A percentile compares a stretch with the other conserved stretches of the same genome.
Evolutionary conservation across 2,329 filamentous ascomycete genomes (phyloP).

Genomic region (Nothomitra cinnamomea): DNA sequence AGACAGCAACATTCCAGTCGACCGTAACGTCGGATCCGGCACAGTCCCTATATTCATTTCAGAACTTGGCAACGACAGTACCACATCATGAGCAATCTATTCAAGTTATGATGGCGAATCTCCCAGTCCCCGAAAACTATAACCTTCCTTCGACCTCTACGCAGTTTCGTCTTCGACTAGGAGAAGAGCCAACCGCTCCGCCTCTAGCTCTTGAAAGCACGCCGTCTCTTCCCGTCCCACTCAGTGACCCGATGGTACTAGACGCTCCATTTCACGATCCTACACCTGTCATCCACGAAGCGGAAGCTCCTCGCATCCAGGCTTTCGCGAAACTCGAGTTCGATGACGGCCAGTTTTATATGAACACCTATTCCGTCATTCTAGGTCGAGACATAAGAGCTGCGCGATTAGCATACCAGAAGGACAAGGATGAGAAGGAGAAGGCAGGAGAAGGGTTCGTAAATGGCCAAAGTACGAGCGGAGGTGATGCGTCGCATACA

Average conservation of each 20-base stretch:
- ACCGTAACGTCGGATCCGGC: too few relatives aligned
- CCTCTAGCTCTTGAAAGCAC: slow-evolving; percentile 1
- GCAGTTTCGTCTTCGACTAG: background rate
- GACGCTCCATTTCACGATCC: slow-evolving; percentile 2
- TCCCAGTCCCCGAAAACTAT: background rate
- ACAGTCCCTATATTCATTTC: too few relatives aligned
- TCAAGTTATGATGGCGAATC: background rate
- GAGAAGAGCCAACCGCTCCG: background rate
- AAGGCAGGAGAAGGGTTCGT: slow-evolving; percentile 30
- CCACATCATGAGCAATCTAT: background rate
- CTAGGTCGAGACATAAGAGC: slow-evolving; percentile 54
- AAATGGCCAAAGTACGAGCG: slow-evolving; percentile 28
- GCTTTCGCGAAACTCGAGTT: slow-evolving; percentile 54
- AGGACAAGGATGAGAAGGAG: slow-evolving; percentile 29
- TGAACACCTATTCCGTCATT: slow-evolving; percentile 57
- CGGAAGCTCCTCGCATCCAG: slow-evolving; percentile 23
- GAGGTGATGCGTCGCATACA: slow-evolving; percentile 4
- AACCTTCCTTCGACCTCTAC: background rate
- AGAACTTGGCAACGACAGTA: background rate
- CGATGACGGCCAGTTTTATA: slow-evolving; percentile 59
- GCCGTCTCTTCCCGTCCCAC: background rate
- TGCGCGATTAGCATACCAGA: slow-evolving; percentile 33
- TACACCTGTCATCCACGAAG: background rate
- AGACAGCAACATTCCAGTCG: too few relatives aligned
- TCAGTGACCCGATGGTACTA: background rate